Evolutionary conservation across 768 basidiomycete genomes (phyloP).

Genomic region (Asterophora lycoperdoides): DNA sequence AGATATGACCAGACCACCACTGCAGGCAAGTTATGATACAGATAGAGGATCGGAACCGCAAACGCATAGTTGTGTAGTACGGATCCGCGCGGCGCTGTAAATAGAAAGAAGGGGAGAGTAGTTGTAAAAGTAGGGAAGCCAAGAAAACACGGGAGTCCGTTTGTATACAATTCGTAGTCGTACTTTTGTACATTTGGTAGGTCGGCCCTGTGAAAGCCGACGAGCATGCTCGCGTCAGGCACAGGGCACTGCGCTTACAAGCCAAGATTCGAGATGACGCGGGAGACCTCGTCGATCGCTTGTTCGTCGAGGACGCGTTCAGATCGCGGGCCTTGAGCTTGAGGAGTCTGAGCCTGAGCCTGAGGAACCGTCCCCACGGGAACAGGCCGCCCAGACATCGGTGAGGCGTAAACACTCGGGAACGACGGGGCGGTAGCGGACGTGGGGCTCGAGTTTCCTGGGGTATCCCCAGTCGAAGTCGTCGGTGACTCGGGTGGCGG

Average conservation of each 20-base stretch:
- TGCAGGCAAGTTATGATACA: constrained; percentile 44
- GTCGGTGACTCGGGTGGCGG: constrained; percentile 78
- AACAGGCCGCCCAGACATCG: constrained; percentile 40
- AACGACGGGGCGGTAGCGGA: constrained; percentile 77
- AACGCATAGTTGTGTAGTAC: constrained; percentile 21
- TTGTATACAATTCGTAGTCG: constrained; percentile 15
- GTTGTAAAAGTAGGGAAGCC: constrained; percentile 4
- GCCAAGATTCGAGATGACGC: constrained; percentile 74
- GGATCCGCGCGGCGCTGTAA: constrained; percentile 17
- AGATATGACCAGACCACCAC: constrained; percentile 55
- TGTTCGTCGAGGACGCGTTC: constrained; percentile 49
- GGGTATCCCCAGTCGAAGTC: constrained; percentile 69
- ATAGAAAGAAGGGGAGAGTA: constrained; percentile 12
- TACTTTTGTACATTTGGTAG: constrained; percentile 18
- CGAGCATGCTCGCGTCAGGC: constrained; percentile 7
- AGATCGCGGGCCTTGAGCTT: constrained; percentile 41
- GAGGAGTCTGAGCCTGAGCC: constrained; percentile 39
- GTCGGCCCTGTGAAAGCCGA: constrained; percentile 2
- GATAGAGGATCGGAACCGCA: constrained; percentile 40
- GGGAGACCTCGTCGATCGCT: constrained; percentile 64
- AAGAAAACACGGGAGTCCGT: constrained; percentile 14
- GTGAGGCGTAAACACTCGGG: constrained; percentile 79
- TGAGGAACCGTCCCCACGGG: constrained; percentile 42
- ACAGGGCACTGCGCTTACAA: constrained; percentile 34
- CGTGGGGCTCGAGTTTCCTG: constrained; percentile 74